Percentiles rank a stretch among this genome's conserved stretches.
phyloP scores from a whole-genome alignment of 2,329 filamentous ascomycete species.

The Amauroascus verrucosus region DNA sequence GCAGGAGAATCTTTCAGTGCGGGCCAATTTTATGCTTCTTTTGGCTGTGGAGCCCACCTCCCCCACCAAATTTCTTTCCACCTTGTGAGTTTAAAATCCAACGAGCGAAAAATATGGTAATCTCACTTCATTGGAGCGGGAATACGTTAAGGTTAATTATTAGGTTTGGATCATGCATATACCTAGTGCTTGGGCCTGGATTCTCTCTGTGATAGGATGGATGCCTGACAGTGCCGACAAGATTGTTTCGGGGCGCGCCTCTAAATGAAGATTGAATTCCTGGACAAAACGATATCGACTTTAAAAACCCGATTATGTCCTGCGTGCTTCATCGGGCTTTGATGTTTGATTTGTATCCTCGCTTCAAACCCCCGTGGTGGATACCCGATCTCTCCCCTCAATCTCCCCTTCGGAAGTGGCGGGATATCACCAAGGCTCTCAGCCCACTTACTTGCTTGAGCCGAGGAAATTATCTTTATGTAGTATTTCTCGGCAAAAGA shows the following conservation, averaged over 20 bases:
- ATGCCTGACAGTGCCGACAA: too few relatives aligned
- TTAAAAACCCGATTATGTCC: background rate
- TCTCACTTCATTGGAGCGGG: constrained; percentile 2
- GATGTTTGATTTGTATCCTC: background rate
- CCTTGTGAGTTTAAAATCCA: background rate
- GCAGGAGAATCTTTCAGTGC: background rate
- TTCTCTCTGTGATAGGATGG: background rate
- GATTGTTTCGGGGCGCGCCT: too few relatives aligned
- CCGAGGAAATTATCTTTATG: background rate
- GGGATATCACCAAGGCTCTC: background rate
- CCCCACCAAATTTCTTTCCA: background rate
- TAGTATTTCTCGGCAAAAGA: background rate
- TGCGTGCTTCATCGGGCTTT: background rate
- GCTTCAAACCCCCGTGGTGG: background rate
- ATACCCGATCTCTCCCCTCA: background rate
- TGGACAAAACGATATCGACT: background rate
- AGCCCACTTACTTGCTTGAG: background rate
- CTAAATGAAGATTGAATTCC: background rate
- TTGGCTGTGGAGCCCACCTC: background rate
- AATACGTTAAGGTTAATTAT: constrained; percentile 10
- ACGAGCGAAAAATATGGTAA: background rate
- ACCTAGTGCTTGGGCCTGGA: constrained; percentile 3
- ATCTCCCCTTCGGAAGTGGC: background rate
- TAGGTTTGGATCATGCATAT: constrained; percentile 8
- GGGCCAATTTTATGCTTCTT: constrained; percentile 11